These are phyloP conservation scores for Picea mariana DNA, from an alignment of 83 land plant genomes.

Conservation along the genomic window DNA sequence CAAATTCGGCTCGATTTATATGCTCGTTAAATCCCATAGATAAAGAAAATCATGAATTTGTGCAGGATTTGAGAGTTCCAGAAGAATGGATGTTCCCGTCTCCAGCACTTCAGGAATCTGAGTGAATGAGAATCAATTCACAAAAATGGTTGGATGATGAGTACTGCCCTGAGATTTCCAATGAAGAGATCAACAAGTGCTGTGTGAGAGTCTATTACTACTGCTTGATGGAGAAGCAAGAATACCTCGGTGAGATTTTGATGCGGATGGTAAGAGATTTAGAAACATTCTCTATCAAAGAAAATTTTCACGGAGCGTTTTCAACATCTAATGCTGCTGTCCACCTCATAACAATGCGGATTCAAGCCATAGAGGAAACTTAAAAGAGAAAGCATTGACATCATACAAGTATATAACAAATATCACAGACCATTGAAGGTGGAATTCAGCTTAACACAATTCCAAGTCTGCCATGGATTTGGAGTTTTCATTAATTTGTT, in stretches of 20 bases:
- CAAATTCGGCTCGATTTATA: neutral
- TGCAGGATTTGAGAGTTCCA: conserved; percentile 49
- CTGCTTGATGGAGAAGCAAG: conserved; percentile 61
- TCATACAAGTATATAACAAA: neutral
- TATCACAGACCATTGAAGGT: too few species aligned
- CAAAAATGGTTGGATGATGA: conserved; percentile 97
- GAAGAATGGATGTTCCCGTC: conserved; percentile 46
- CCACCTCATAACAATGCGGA: conserved; percentile 60
- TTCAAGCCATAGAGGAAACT: conserved; percentile 25
- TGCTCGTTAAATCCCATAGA: neutral
- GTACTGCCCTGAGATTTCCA: conserved; percentile 93
- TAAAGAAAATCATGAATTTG: conserved; percentile 8
- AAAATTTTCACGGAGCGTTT: conserved; percentile 96
- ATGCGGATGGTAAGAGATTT: conserved; percentile 84
- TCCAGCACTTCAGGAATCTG: conserved; percentile 82
- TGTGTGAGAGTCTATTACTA: conserved; percentile 76
- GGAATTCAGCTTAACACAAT: too few species aligned
- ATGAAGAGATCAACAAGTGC: conserved; percentile 83
- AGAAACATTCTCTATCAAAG: conserved; percentile 86
- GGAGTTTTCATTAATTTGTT: too few species aligned
- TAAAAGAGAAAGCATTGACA: neutral
- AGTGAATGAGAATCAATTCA: conserved; percentile 80
- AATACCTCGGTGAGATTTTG: conserved; percentile 84
- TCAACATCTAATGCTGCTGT: conserved; percentile 97
- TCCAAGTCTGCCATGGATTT: too few species aligned